Evolutionary conservation across 192 early-diverging fungal species (phyloP).

Genomic region (Lobosporangium transversale): DNA sequence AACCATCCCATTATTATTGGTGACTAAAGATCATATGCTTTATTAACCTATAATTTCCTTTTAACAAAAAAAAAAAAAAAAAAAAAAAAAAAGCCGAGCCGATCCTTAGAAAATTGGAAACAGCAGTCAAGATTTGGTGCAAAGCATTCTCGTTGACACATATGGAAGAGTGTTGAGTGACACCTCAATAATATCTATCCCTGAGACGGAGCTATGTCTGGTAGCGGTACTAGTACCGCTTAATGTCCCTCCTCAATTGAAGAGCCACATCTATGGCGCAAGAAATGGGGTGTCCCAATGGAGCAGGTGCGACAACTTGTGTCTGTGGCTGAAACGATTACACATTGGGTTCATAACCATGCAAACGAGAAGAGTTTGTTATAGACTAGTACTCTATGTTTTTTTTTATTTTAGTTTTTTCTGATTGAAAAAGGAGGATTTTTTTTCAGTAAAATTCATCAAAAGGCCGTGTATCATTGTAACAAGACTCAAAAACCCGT

Average conservation of each 20-base stretch:
- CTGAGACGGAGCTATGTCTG: constrained; percentile 42
- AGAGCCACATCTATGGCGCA: constrained; percentile 39
- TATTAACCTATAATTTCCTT: constrained; percentile 12
- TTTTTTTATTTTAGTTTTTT: neutral
- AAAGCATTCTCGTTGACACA: constrained; percentile 26
- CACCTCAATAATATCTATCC: constrained; percentile 12
- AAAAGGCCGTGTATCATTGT: constrained; percentile 94
- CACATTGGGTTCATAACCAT: constrained; percentile 27
- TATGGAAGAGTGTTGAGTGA: constrained; percentile 37
- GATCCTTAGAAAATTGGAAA: constrained; percentile 42
- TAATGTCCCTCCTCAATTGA: constrained; percentile 40
- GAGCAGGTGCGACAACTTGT: constrained; percentile 43
- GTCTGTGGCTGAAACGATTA: constrained; percentile 29
- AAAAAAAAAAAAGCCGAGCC: constrained; percentile 45
- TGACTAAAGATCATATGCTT: constrained; percentile 2
- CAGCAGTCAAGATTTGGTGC: constrained; percentile 33
- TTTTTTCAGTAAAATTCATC: constrained; percentile 87
- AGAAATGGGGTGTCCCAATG: constrained; percentile 47
- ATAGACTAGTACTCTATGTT: constrained; percentile 6
- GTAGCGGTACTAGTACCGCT: constrained; percentile 32
- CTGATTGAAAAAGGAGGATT: neutral
- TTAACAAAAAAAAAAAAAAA: no score
- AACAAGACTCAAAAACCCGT: constrained; percentile 90
- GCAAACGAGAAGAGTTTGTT: constrained; percentile 39
- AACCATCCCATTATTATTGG: constrained; percentile 8